phyloP scores from a whole-genome alignment of 163 green algal genomes.

The Trebouxia gelatinosa region DNA sequence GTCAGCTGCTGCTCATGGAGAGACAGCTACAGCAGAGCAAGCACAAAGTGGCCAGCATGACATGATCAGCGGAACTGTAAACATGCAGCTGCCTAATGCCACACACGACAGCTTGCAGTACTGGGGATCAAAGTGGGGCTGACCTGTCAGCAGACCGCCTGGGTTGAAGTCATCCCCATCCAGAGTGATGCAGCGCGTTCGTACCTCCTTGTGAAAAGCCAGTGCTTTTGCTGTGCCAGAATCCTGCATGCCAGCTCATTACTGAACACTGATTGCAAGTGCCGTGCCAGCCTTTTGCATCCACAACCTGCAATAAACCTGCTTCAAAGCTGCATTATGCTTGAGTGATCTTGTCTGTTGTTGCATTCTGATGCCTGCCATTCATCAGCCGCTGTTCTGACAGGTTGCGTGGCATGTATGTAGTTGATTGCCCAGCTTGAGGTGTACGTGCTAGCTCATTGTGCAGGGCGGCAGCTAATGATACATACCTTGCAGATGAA shows the following conservation, averaged over 20 bases:
- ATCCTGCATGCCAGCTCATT: constrained; percentile 59
- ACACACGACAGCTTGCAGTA: not conserved
- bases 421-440: too few relatives aligned
- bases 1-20: not conserved
- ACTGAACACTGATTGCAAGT: too few relatives aligned
- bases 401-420: too few relatives aligned
- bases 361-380: too few relatives aligned
- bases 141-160: constrained; percentile 76
- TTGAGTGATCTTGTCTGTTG: too few relatives aligned
- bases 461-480: too few relatives aligned
- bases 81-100: not conserved
- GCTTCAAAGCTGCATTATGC: too few relatives aligned
- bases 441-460: too few relatives aligned
- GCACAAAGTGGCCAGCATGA: not conserved
- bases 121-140: not conserved
- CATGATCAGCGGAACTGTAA: not conserved
- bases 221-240: constrained; percentile 85
- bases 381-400: too few relatives aligned
- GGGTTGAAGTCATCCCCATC: constrained; percentile 98
- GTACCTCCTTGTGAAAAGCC: constrained; percentile 77
- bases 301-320: too few relatives aligned
- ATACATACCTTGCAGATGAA: constrained; percentile 88
- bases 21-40: not conserved
- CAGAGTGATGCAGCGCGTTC: constrained; percentile 88
- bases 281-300: too few relatives aligned